phyloP scores from a whole-genome alignment of 225 moss, liverwort and hornwort species.

The Physcomitrellopsis africana region DNA sequence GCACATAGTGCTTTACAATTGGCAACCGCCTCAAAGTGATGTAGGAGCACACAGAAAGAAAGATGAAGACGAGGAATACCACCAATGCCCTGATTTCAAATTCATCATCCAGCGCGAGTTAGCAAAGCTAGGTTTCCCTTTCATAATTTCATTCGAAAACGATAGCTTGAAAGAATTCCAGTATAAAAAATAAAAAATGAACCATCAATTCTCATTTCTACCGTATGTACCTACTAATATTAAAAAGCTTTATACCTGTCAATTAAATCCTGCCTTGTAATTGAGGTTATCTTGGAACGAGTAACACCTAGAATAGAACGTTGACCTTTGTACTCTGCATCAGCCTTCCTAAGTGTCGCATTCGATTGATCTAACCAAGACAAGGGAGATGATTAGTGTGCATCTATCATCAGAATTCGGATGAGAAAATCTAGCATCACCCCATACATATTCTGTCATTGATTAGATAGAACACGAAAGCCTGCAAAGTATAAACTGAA shows the following conservation, averaged over 20 bases:
- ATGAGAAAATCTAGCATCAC: neutral
- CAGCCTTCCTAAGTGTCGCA: conserved; percentile 47
- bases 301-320: conserved; percentile 50
- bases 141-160: neutral
- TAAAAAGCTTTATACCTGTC: conserved; percentile 40
- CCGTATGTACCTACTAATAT: neutral
- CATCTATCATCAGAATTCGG: neutral
- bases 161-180: conserved; percentile 35
- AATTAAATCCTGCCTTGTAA: conserved; percentile 56
- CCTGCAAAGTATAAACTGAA: neutral
- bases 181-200: neutral
- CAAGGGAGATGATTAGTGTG: conserved; percentile 10
- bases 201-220: neutral
- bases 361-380: conserved; percentile 55
- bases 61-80: conserved; percentile 54
- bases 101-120: conserved; percentile 5
- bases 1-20: conserved; percentile 50
- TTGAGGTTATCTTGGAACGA: conserved; percentile 46
- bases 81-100: conserved; percentile 43
- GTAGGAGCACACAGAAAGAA: conserved; percentile 64
- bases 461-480: conserved; percentile 4
- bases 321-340: conserved; percentile 62
- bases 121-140: neutral
- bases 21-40: conserved; percentile 60
- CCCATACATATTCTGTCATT: neutral